Conservation (phyloP, 345 rosid genomes). For the Iberis pinnata region DNA sequence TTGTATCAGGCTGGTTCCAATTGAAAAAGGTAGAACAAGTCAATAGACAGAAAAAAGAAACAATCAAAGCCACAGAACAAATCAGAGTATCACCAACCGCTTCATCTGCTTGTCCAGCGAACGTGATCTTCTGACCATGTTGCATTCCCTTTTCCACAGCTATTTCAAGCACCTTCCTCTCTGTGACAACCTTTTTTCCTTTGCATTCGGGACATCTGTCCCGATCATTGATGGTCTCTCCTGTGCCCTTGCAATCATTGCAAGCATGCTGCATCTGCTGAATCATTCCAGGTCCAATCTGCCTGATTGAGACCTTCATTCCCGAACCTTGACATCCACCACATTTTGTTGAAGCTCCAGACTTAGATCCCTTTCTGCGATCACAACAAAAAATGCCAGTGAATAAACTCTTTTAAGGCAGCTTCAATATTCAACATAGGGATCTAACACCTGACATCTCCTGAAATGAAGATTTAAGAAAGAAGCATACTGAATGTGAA, state of each 20-base stretch:
- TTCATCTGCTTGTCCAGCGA: constrained; percentile 91
- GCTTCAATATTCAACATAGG: too few relatives aligned
- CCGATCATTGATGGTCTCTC: constrained; percentile 62
- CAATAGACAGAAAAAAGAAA: neutral
- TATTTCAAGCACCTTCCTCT: constrained; percentile 85
- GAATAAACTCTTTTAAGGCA: too few relatives aligned
- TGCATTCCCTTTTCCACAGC: constrained; percentile 95
- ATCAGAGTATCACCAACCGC: constrained; percentile 40
- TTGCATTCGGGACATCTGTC: constrained; percentile 79
- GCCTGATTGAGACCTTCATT: constrained; percentile 86
- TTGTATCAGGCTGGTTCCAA: constrained; percentile 70
- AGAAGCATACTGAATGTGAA: neutral
- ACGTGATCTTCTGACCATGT: constrained; percentile 73
- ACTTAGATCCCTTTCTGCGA: constrained; percentile 81
- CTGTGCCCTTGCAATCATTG: constrained; percentile 78
- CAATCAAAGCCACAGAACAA: neutral
- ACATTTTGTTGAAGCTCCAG: constrained; percentile 73
- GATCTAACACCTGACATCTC: too few relatives aligned
- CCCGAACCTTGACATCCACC: constrained; percentile 79
- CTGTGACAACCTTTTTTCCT: constrained; percentile 73
- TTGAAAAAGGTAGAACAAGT: neutral
- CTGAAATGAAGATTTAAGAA: neutral
- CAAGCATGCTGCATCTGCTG: constrained; percentile 43
- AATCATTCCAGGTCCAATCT: constrained; percentile 84
- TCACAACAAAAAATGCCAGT: constrained; percentile 9